Evolutionary conservation across 495 filamentous ascomycete species (phyloP).

Genomic region (Aspergillus coremiiformis): DNA sequence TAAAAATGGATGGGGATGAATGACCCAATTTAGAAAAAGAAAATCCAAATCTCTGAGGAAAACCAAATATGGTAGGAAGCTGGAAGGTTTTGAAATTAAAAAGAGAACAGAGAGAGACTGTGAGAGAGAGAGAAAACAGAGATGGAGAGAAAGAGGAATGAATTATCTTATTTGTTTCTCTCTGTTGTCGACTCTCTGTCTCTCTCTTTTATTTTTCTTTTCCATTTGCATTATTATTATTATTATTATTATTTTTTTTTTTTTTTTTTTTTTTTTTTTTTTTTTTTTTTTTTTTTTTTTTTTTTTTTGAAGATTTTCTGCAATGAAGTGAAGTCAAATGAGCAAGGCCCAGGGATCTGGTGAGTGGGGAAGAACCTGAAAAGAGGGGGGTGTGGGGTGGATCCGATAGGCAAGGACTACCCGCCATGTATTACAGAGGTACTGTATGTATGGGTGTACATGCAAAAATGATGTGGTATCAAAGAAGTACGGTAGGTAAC

Average conservation of each 20-base stretch:
- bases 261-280: conserved; percentile 6
- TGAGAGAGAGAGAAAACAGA: background rate
- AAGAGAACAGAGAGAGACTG: no score
- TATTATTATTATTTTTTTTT: background rate
- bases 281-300: conserved; percentile 9
- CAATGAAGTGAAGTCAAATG: conserved; percentile 15
- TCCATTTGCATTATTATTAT: background rate
- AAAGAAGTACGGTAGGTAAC: background rate
- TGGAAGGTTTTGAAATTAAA: background rate
- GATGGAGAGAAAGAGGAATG: background rate
- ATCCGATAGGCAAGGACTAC: conserved; percentile 1
- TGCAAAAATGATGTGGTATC: background rate
- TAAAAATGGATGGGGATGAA: background rate
- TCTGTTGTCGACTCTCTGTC: background rate
- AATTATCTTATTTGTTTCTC: background rate
- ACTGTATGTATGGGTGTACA: background rate
- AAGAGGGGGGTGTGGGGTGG: conserved; percentile 7
- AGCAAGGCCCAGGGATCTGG: conserved; percentile 11
- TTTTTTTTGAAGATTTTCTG: background rate
- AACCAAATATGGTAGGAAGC: background rate
- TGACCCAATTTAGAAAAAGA: background rate
- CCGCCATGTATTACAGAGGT: conserved; percentile 12
- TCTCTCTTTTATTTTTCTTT: background rate
- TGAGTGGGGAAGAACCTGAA: conserved; percentile 8
- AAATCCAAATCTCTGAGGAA: conserved; percentile 4